Base-by-base conservation (phyloP, 495 filamentous ascomycete genomes). In the Staphylotrichum tortipilum region DNA sequence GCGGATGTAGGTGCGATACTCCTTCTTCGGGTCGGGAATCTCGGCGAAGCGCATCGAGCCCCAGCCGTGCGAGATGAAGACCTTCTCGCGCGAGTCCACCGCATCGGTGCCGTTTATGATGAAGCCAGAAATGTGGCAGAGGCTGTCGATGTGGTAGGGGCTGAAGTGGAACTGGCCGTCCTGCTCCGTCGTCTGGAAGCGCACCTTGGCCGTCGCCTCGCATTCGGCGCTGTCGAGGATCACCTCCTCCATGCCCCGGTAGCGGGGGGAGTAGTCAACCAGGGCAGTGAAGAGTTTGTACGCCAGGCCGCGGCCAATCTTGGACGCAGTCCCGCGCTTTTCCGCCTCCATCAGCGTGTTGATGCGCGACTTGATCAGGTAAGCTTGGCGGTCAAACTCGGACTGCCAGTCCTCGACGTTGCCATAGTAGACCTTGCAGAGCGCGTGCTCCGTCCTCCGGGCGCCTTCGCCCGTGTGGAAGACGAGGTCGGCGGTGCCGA, bases 11-110 rank as follows among this genome's bases (percentile, higher is more conserved):
- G 78, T 80, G 40, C 76, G 74, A 56, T 89, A 91, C 0, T 78
- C 81, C 67, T 85, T 83, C 26, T 70, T 71, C 0, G 75, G 69
- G 18, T 72, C 67, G 15, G 90, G 74, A 30, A 78, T 74, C 57
- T 84, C 81, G 50, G 81, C 73, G 50, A 89, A 80, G 14, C 80
- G 74, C 70, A 90, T 77, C 0, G 78, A 82, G 52, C 85, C 80
- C 82, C 86, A 85, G n/a, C 85, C 84, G 57, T 90, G 87, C 35
- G 81, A 86, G 49, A 90, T 80, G 59, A 80, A 91, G 26, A 87
- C 82, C 37, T 80, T 71, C 47, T 85, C 79, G 49, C 79, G 78
- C 0, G 81, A 82, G 54, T 89, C 82, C 3, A 82, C 76, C 19
- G 75, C 77, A 58, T 88, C 85, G 47, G 81, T 88, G 12, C 78